phyloP scores from a whole-genome alignment of 1,139 yeast species.

The Pichia kudriavzevii region DNA sequence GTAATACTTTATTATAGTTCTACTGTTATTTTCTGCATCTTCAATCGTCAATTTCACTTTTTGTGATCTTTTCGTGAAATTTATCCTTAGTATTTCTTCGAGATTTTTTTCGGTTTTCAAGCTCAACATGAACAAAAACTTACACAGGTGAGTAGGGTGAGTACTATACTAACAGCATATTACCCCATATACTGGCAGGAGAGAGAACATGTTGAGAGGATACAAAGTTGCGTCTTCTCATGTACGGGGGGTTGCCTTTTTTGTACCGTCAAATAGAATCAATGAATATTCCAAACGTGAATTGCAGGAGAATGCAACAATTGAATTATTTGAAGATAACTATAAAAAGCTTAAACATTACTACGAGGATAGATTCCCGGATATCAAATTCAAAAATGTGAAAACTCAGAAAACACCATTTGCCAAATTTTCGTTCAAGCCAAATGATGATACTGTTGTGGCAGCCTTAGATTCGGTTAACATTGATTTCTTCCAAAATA shows the following conservation, averaged over 20 bases:
- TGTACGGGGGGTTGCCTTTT: slow-evolving; percentile 9
- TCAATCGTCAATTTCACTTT: too few relatives aligned
- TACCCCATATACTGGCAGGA: too few relatives aligned
- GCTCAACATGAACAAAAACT: too few relatives aligned
- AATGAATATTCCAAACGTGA: slow-evolving; percentile 12
- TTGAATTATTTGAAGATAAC: slow-evolving; percentile 10
- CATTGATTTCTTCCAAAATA: slow-evolving; percentile 2
- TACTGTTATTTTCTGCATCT: too few relatives aligned
- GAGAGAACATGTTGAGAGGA: too few relatives aligned
- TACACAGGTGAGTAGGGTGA: too few relatives aligned
- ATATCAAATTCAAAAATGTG: neutral
- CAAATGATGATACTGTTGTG: slow-evolving; percentile 1
- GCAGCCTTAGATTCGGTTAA: slow-evolving; percentile 6
- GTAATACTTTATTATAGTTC: too few relatives aligned
- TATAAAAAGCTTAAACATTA: slow-evolving; percentile 6
- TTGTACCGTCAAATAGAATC: slow-evolving; percentile 12
- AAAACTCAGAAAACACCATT: neutral
- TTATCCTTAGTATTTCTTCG: too few relatives aligned
- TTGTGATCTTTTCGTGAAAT: too few relatives aligned
- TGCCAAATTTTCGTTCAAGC: neutral
- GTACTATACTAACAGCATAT: too few relatives aligned
- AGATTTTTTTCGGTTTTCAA: too few relatives aligned
- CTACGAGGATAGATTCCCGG: neutral
- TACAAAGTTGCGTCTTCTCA: too few relatives aligned
- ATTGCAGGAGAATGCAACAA: slow-evolving; percentile 8